phyloP scores from a whole-genome alignment of 495 filamentous ascomycete genomes.

The Sabuloglossum arenarium region DNA sequence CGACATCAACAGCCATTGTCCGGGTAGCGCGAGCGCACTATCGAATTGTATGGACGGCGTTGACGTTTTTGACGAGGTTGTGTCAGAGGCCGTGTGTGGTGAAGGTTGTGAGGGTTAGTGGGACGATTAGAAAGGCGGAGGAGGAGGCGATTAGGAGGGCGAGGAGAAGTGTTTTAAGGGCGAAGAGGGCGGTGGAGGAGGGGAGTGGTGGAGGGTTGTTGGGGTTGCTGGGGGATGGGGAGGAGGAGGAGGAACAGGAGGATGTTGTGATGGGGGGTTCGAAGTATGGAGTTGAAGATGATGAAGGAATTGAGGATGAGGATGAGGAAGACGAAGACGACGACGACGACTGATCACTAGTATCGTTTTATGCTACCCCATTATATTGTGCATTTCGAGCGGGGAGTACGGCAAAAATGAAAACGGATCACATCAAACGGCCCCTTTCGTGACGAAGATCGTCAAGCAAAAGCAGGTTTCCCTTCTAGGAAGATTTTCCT shows the following conservation, averaged over 20 bases:
- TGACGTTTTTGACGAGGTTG: conserved; percentile 60
- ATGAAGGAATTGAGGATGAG: conserved; percentile 23
- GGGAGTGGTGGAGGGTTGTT: conserved; percentile 20
- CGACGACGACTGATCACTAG: neutral
- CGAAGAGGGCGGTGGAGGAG: conserved; percentile 26
- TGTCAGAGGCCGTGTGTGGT: conserved; percentile 43
- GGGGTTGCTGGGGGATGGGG: conserved; percentile 17
- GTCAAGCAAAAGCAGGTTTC: neutral
- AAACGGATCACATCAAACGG: too few species aligned
- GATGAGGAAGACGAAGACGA: neutral
- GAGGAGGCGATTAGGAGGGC: conserved; percentile 68
- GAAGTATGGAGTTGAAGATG: conserved; percentile 24
- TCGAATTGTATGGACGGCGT: conserved; percentile 70
- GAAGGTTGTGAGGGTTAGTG: conserved; percentile 75
- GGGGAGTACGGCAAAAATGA: too few species aligned
- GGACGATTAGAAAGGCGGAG: conserved; percentile 82
- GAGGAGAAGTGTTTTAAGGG: conserved; percentile 43
- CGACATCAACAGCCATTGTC: conserved; percentile 87
- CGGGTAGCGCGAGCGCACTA: conserved; percentile 59
- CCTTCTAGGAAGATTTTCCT: neutral
- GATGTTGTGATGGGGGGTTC: neutral
- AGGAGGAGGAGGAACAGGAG: conserved; percentile 22
- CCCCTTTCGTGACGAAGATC: too few species aligned
- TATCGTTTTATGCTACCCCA: neutral
- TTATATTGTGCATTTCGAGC: too few species aligned